Evolutionary conservation across 768 basidiomycete genomes (phyloP).

Genomic region (Lactifluus echinatus): DNA sequence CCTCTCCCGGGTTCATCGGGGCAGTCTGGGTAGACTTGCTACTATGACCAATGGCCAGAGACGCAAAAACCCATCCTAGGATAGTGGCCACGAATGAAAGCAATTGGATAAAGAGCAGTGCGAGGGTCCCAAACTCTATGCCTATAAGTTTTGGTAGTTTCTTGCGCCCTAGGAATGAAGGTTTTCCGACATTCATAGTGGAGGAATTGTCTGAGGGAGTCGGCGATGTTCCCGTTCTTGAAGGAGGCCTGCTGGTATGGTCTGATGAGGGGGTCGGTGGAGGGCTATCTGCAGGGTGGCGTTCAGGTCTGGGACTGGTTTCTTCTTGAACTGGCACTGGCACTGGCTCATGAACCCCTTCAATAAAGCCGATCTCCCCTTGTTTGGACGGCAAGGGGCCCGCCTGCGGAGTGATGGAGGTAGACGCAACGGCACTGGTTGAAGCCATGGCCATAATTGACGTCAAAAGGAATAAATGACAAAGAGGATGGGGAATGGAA

Average conservation of each 20-base stretch:
- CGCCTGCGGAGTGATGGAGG: slow-evolving; percentile 35
- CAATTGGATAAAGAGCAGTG: slow-evolving; percentile 34
- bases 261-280: slow-evolving; percentile 12
- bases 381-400: slow-evolving; percentile 54
- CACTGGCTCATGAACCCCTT: slow-evolving; percentile 30
- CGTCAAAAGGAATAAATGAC: not conserved
- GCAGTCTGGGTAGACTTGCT: slow-evolving; percentile 2
- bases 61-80: slow-evolving; percentile 44
- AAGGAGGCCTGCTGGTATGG: not conserved
- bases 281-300: slow-evolving; percentile 42
- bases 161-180: slow-evolving; percentile 33
- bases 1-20: not conserved
- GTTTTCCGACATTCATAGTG: slow-evolving; percentile 26
- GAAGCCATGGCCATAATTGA: slow-evolving; percentile 28
- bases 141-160: slow-evolving; percentile 35
- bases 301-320: slow-evolving; percentile 35
- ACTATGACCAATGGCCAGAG: slow-evolving; percentile 24
- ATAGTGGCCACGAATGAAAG: slow-evolving; percentile 38
- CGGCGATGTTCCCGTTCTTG: not conserved
- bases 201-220: slow-evolving; percentile 21
- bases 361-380: slow-evolving; percentile 58
- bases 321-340: slow-evolving; percentile 7
- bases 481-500: slow-evolving; percentile 9
- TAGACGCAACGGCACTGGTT: slow-evolving; percentile 14
- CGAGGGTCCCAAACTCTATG: slow-evolving; percentile 37